Conservation (phyloP, 176 grass and related monocot genomes). For the Musa schizocarpa region DNA sequence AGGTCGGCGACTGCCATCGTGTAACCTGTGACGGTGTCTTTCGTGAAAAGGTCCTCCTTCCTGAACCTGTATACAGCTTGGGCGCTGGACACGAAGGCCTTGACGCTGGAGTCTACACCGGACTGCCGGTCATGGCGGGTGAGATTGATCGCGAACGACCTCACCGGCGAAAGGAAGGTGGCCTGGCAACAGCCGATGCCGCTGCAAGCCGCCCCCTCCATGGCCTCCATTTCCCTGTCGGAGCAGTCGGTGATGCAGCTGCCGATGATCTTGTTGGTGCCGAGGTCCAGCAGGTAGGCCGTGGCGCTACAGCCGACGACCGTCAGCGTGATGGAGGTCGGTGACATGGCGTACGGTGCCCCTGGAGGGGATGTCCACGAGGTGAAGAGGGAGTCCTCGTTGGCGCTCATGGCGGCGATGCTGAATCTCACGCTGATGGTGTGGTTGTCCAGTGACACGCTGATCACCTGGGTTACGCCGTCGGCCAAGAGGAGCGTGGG, state of each 20-base stretch:
- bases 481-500: constrained; percentile 35
- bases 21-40: neutral
- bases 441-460: neutral
- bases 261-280: neutral
- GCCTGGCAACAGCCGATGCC: constrained; percentile 23
- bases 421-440: constrained; percentile 5
- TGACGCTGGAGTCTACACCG: neutral
- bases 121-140: constrained; percentile 8
- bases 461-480: constrained; percentile 13
- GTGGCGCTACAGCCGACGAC: constrained; percentile 8
- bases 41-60: constrained; percentile 4
- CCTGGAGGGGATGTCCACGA: too few relatives aligned
- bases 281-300: neutral
- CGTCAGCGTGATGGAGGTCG: constrained; percentile 11
- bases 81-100: constrained; percentile 11
- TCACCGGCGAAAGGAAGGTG: neutral
- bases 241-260: constrained; percentile 23
- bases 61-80: neutral
- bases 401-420: neutral
- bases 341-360: constrained; percentile 7
- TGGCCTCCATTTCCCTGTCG: neutral
- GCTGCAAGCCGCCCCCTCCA: constrained; percentile 3
- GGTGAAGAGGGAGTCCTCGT: neutral
- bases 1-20: constrained; percentile 1
- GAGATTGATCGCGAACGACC: constrained; percentile 10